A percentile compares a stretch with the other conserved stretches of the same genome.
Conservation (phyloP, 2,329 filamentous ascomycete genomes). For the Annulohypoxylon truncatum region DNA sequence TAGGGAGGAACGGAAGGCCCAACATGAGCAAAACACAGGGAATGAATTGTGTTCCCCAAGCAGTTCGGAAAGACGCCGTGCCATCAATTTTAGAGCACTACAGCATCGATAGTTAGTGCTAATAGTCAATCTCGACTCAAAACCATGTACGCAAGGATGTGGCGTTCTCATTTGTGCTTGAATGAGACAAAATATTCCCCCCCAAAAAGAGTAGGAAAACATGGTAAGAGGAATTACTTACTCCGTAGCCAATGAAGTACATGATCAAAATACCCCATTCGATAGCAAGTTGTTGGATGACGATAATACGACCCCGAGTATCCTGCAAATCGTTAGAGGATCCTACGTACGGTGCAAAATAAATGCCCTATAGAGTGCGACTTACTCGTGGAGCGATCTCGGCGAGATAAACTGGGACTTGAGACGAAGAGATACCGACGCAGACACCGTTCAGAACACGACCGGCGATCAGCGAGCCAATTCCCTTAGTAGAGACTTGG, state of each 20-base stretch:
- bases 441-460: constrained; percentile 72
- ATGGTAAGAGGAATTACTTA: constrained; percentile 15
- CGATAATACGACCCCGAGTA: constrained; percentile 72
- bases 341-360: not conserved
- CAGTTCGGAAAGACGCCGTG: constrained; percentile 69
- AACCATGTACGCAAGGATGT: not conserved
- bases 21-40: constrained; percentile 68
- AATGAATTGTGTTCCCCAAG: constrained; percentile 73
- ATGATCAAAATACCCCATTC: constrained; percentile 78
- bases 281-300: constrained; percentile 80
- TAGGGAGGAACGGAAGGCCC: constrained; percentile 70
- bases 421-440: constrained; percentile 74
- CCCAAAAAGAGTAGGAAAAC: not conserved
- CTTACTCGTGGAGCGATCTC: constrained; percentile 67
- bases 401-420: constrained; percentile 75
- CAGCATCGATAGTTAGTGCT: constrained; percentile 1
- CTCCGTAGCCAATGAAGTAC: constrained; percentile 75
- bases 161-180: too few species aligned
- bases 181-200: too few species aligned
- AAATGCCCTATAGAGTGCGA: not conserved
- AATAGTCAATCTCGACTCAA: not conserved
- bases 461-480: constrained; percentile 65
- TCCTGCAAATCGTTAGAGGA: constrained; percentile 50
- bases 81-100: constrained; percentile 67
- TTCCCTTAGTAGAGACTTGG: constrained; percentile 67